Evolutionary conservation across 2,329 filamentous ascomycete genomes (phyloP).

Genomic region (Plenodomus lindquistii): DNA sequence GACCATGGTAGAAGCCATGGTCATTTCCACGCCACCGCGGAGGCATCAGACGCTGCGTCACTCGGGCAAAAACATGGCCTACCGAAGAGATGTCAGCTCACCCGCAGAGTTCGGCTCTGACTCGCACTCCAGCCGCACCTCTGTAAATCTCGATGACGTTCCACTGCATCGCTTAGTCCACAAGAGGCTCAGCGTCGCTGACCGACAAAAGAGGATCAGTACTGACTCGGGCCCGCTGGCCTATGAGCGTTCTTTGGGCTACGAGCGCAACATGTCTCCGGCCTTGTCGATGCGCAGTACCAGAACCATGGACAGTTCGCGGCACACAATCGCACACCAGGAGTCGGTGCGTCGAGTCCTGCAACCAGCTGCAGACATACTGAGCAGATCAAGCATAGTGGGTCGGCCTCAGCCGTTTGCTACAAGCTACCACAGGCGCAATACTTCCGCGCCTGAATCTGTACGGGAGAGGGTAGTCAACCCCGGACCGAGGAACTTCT

Average conservation of each 20-base stretch:
- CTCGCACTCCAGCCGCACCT: conserved; percentile 50
- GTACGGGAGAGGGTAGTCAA: conserved; percentile 10
- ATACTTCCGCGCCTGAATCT: conserved; percentile 41
- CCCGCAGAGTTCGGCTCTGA: conserved; percentile 47
- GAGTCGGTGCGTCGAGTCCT: conserved; percentile 36
- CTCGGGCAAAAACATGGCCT: conserved; percentile 56
- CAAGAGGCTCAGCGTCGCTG: conserved; percentile 55
- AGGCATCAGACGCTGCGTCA: conserved; percentile 55
- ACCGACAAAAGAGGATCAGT: conserved; percentile 44
- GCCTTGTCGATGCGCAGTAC: conserved; percentile 36
- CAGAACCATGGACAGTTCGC: conserved; percentile 34
- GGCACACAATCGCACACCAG: conserved; percentile 36
- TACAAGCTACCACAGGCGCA: conserved; percentile 30
- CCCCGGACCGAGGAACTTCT: conserved; percentile 19
- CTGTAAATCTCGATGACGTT: conserved; percentile 48
- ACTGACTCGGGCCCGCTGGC: conserved; percentile 30
- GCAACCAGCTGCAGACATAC: conserved; percentile 40
- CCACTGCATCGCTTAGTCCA: conserved; percentile 55
- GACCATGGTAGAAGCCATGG: conserved; percentile 59
- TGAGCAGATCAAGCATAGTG: conserved; percentile 34
- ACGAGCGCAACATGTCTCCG: conserved; percentile 28
- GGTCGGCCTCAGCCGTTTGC: conserved; percentile 15
- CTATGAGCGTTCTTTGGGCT: conserved; percentile 20
- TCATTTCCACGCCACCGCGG: conserved; percentile 55
- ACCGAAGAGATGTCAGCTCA: conserved; percentile 49